phyloP scores from a whole-genome alignment of 2,329 filamentous ascomycete genomes.

The Incumbomyces lentus region DNA sequence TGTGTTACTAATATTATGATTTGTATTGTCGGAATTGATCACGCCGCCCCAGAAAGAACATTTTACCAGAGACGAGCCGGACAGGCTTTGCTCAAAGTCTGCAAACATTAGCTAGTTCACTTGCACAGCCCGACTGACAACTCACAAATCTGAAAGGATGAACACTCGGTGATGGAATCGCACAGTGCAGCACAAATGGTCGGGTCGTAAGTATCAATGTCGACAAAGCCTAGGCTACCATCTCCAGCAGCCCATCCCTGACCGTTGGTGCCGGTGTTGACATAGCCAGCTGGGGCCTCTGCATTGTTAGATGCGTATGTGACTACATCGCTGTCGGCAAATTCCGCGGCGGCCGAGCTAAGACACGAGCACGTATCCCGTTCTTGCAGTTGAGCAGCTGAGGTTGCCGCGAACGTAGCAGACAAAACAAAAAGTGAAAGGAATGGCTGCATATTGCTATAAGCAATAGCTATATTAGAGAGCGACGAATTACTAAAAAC shows the following conservation, averaged over 20 bases:
- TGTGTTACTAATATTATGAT: slow-evolving; percentile 6
- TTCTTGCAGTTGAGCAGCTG: slow-evolving; percentile 8
- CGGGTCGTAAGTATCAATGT: slow-evolving; percentile 14
- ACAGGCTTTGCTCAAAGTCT: slow-evolving; percentile 14
- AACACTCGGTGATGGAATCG: slow-evolving; percentile 12
- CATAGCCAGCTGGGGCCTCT: slow-evolving; percentile 11
- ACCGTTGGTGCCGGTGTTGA: slow-evolving; percentile 11
- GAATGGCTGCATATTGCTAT: slow-evolving; percentile 18
- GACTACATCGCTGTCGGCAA: slow-evolving; percentile 9
- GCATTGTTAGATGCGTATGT: slow-evolving; percentile 10
- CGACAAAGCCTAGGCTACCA: slow-evolving; percentile 13
- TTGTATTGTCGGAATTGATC: slow-evolving; percentile 2
- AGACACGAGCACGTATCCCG: slow-evolving; percentile 14
- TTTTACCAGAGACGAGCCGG: slow-evolving; percentile 7
- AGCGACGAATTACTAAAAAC: slow-evolving; percentile 10
- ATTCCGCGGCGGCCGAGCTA: slow-evolving; percentile 7
- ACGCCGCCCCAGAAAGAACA: slow-evolving; percentile 15
- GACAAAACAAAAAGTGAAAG: slow-evolving; percentile 13
- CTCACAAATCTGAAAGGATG: slow-evolving; percentile 14
- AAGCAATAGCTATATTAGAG: slow-evolving; percentile 15
- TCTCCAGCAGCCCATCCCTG: slow-evolving; percentile 13
- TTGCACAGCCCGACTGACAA: not conserved
- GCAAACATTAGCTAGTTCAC: not conserved
- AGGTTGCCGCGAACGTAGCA: slow-evolving; percentile 12
- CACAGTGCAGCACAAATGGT: slow-evolving; percentile 13